These are phyloP conservation scores for Cyberlindnera euphorbiae DNA, from an alignment of 805 yeast species.

Conservation along the genomic window DNA sequence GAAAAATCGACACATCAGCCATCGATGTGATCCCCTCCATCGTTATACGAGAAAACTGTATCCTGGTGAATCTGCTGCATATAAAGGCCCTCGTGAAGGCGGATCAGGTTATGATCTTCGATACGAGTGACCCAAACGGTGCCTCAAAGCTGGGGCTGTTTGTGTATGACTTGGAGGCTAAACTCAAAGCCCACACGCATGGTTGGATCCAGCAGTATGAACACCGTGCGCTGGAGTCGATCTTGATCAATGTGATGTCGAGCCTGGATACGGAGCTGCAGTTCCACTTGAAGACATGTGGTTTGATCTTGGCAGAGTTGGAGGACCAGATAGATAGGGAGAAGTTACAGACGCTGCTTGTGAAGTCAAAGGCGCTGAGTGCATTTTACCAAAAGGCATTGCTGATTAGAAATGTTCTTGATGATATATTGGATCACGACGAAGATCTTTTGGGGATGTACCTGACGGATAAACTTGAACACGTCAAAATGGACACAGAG, in stretches of 20 bases:
- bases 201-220: slow-evolving; percentile 57
- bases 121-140: slow-evolving; percentile 47
- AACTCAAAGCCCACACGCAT: slow-evolving; percentile 43
- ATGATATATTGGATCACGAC: slow-evolving; percentile 79
- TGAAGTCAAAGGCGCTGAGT: slow-evolving; percentile 65
- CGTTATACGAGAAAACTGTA: slow-evolving; percentile 71
- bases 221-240: slow-evolving; percentile 77
- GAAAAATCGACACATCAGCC: slow-evolving; percentile 71
- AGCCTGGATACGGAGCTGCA: slow-evolving; percentile 72
- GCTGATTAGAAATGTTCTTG: slow-evolving; percentile 75
- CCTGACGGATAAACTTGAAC: slow-evolving; percentile 40
- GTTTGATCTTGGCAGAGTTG: slow-evolving; percentile 58
- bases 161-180: slow-evolving; percentile 79
- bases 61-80: slow-evolving; percentile 77
- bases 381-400: slow-evolving; percentile 70
- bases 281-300: slow-evolving; percentile 52
- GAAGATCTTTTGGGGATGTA: slow-evolving; percentile 82
- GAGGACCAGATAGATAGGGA: slow-evolving; percentile 80
- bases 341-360: slow-evolving; percentile 64
- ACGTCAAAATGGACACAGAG: slow-evolving; percentile 7
- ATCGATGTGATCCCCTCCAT: slow-evolving; percentile 87
- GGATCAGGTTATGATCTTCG: slow-evolving; percentile 79
- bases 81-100: slow-evolving; percentile 85
- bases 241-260: slow-evolving; percentile 75
- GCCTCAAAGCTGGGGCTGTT: slow-evolving; percentile 69